Evolutionary conservation across 2,329 filamentous ascomycete genomes (phyloP).

Genomic region (Fusarium sp.): DNA sequence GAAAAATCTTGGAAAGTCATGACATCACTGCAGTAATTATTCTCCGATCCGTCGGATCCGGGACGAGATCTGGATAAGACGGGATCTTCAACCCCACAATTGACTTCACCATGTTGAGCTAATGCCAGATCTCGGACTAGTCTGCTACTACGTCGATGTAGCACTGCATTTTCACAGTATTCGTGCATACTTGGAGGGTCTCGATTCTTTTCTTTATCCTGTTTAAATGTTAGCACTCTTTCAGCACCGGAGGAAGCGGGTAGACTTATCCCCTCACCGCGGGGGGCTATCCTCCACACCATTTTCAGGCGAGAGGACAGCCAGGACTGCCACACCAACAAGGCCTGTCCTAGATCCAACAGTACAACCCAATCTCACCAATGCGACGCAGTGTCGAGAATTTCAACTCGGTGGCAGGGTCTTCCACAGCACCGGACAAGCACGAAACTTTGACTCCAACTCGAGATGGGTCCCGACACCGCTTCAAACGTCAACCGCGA

Average conservation of each 20-base stretch:
- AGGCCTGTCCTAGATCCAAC: constrained; percentile 46
- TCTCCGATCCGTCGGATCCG: constrained; percentile 23
- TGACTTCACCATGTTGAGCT: background rate
- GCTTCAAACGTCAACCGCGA: constrained; percentile 40
- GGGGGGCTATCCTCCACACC: constrained; percentile 63
- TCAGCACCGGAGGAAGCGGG: constrained; percentile 27
- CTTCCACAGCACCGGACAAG: constrained; percentile 74
- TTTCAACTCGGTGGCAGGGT: constrained; percentile 17
- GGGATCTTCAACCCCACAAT: constrained; percentile 24
- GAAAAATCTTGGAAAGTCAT: constrained; percentile 21
- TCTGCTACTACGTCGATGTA: background rate
- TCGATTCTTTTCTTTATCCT: constrained; percentile 26
- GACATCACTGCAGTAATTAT: constrained; percentile 30
- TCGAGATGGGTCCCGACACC: constrained; percentile 83
- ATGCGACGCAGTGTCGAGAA: constrained; percentile 21
- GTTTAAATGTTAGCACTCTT: constrained; percentile 47
- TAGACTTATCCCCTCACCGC: constrained; percentile 64
- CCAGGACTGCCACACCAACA: constrained; percentile 59
- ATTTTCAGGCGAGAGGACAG: constrained; percentile 64
- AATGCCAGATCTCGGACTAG: constrained; percentile 2
- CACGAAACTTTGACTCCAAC: constrained; percentile 94
- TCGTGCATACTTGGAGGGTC: background rate
- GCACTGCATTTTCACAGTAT: background rate
- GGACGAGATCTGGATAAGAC: background rate
- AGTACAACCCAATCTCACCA: constrained; percentile 35